Percentiles rank a stretch among this genome's conserved stretches.
Evolutionary conservation across 208 protist genomes (phyloP).

Genomic region (Sergeia podlipaevii): DNA sequence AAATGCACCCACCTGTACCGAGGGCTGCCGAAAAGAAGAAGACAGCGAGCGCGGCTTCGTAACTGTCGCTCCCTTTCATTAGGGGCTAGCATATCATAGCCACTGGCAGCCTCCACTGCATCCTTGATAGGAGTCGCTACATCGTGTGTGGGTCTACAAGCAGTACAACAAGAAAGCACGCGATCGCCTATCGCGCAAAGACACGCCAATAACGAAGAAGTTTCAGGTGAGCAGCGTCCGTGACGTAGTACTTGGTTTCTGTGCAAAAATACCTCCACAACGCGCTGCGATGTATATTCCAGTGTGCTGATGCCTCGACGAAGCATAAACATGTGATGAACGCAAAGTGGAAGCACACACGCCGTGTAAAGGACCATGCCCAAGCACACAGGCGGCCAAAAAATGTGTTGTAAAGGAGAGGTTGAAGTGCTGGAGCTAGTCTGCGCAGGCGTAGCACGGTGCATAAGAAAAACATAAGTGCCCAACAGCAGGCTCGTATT

Average conservation of each 20-base stretch:
- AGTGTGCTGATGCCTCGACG: constrained; percentile 49
- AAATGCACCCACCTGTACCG: constrained; percentile 8
- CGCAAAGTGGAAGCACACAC: constrained; percentile 21
- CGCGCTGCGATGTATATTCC: constrained; percentile 16
- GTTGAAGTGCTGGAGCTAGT: constrained; percentile 1
- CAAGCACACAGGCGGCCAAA: constrained; percentile 26
- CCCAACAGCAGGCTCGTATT: constrained; percentile 18
- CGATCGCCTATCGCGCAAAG: too few relatives aligned
- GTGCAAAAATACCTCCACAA: constrained; percentile 21
- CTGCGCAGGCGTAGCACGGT: neutral
- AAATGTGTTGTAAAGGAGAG: neutral
- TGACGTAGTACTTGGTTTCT: neutral
- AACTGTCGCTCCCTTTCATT: neutral
- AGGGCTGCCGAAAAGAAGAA: constrained; percentile 19
- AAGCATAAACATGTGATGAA: constrained; percentile 37
- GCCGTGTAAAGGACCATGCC: constrained; percentile 21
- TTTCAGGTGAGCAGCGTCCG: neutral
- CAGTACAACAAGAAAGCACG: too few relatives aligned
- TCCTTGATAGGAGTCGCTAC: neutral
- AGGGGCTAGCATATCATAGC: neutral
- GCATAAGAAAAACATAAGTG: constrained; percentile 1
- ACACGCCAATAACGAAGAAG: too few relatives aligned
- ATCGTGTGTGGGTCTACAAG: too few relatives aligned
- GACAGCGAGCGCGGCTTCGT: constrained; percentile 8
- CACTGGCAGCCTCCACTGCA: neutral